A percentile compares a stretch with the other conserved stretches of the same genome.
Evolutionary conservation across 169 alveolate species (phyloP).

Genomic region (Theileria sp.): DNA sequence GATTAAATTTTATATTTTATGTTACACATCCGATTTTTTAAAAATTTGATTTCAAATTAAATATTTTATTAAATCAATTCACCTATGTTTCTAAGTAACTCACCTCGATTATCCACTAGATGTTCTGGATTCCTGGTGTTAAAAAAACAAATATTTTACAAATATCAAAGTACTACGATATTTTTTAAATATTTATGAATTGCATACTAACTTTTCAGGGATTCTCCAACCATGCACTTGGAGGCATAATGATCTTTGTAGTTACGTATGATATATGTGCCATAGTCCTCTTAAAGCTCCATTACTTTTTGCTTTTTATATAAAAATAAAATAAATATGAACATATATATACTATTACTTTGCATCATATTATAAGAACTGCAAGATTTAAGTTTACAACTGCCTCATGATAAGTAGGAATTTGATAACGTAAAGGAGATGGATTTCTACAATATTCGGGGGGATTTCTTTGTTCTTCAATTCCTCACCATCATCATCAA

Average conservation of each 20-base stretch:
- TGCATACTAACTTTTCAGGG: slow-evolving; percentile 10
- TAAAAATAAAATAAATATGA: not conserved
- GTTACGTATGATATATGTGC: not conserved
- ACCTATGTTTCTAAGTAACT: not conserved
- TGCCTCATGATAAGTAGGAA: slow-evolving; percentile 57
- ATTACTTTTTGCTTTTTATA: not conserved
- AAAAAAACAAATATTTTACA: not conserved
- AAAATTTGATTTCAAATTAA: not conserved
- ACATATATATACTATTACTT: not conserved
- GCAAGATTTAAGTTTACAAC: not conserved
- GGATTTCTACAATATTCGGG: slow-evolving; percentile 39
- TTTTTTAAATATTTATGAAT: not conserved
- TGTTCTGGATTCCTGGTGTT: not conserved
- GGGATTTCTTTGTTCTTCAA: not conserved
- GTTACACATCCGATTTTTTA: slow-evolving; percentile 12
- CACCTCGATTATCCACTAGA: not conserved
- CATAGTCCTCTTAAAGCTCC: not conserved
- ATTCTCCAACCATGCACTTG: slow-evolving; percentile 29
- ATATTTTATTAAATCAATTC: not conserved
- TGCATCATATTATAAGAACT: no score
- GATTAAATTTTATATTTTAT: not conserved
- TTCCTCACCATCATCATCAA: not conserved
- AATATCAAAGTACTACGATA: not conserved
- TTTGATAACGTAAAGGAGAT: slow-evolving; percentile 50
- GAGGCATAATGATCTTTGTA: slow-evolving; percentile 5